A percentile compares a stretch with the other conserved stretches of the same genome.
Evolutionary conservation across 148 eudicot species (phyloP).

Genomic region (Chenopodium formosanum): DNA sequence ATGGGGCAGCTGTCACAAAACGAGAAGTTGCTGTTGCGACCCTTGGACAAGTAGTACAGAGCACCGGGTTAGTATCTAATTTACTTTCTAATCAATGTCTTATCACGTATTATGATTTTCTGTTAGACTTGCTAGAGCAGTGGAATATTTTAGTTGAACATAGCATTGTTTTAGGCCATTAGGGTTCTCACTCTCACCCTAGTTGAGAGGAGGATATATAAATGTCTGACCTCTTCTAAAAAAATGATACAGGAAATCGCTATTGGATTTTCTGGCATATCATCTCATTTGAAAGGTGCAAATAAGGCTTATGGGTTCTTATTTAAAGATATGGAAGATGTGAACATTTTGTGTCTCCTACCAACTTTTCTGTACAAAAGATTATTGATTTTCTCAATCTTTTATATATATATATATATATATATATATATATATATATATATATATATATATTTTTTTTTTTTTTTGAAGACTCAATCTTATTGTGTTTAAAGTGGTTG

Average conservation of each 20-base stretch:
- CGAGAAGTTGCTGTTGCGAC: slow-evolving; percentile 98
- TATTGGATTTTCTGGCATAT: neutral
- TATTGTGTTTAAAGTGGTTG: neutral
- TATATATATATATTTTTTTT: no score
- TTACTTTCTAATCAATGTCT: neutral
- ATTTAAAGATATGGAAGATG: neutral
- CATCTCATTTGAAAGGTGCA: neutral
- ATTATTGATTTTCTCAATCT: neutral
- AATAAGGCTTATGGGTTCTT: neutral
- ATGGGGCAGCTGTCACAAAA: slow-evolving; percentile 90
- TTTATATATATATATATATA: no score
- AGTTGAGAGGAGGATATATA: neutral
- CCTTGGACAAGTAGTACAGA: slow-evolving; percentile 99
- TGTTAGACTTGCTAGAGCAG: neutral
- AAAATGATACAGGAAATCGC: neutral
- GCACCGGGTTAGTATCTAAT: slow-evolving; percentile 74
- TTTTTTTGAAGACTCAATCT: no score
- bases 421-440: no score
- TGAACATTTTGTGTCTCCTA: neutral
- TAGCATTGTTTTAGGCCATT: neutral
- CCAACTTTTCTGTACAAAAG: neutral
- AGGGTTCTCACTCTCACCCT: neutral
- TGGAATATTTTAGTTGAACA: neutral
- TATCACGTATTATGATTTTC: neutral
- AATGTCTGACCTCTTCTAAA: neutral